A percentile compares a stretch with the other conserved stretches of the same genome.
Conservation (phyloP, 495 filamentous ascomycete species). For the Cryomyces minteri region DNA sequence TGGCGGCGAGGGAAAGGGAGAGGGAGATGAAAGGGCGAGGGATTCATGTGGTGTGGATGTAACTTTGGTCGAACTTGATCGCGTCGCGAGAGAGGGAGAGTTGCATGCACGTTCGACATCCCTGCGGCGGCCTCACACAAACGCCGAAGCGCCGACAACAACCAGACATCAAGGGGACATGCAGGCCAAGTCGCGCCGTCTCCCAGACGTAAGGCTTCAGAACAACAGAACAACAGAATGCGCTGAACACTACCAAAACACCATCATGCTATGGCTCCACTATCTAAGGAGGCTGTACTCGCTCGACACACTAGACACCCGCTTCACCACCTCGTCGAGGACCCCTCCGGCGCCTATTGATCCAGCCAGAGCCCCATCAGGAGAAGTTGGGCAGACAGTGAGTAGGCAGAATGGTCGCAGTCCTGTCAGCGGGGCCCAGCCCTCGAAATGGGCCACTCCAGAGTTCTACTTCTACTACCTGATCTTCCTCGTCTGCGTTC, state of each 20-base stretch:
- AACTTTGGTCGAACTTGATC: too few relatives aligned
- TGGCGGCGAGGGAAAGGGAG: background rate
- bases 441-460: conserved; percentile 63
- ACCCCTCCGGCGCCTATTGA: conserved; percentile 34
- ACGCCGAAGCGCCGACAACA: too few relatives aligned
- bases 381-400: conserved; percentile 3
- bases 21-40: background rate
- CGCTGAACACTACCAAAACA: too few relatives aligned
- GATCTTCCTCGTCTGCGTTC: conserved; percentile 45
- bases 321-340: conserved; percentile 57
- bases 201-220: too few relatives aligned
- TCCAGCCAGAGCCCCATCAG: conserved; percentile 17
- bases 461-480: conserved; percentile 78
- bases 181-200: too few relatives aligned
- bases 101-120: too few relatives aligned
- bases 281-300: conserved; percentile 47
- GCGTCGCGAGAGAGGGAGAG: too few relatives aligned
- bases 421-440: conserved; percentile 23
- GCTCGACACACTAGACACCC: conserved; percentile 83
- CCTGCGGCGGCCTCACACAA: too few relatives aligned
- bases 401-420: conserved; percentile 20
- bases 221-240: too few relatives aligned
- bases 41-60: too few relatives aligned
- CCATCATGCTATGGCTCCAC: conserved; percentile 4
- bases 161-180: too few relatives aligned